phyloP scores from a whole-genome alignment of 495 filamentous ascomycete genomes.

The Geopyxis carbonaria region DNA sequence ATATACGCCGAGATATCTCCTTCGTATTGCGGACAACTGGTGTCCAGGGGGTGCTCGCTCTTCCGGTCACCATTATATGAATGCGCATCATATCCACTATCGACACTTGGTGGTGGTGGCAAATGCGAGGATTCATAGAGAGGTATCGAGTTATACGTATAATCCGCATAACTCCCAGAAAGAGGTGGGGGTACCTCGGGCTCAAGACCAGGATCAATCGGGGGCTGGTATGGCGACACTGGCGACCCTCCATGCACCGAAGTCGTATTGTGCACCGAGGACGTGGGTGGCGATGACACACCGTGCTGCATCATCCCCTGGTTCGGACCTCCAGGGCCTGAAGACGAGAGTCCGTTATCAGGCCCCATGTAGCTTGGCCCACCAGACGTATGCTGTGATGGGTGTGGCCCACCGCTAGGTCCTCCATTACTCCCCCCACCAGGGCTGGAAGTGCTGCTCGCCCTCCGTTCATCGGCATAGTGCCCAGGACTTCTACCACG shows the following conservation, averaged over 20 bases:
- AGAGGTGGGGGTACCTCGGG: constrained; percentile 19
- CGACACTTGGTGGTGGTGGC: constrained; percentile 17
- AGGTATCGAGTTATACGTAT: constrained; percentile 24
- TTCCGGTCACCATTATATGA: constrained; percentile 23
- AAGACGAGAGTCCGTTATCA: constrained; percentile 17
- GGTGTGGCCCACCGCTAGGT: constrained; percentile 31
- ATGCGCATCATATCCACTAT: constrained; percentile 21
- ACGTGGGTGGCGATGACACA: constrained; percentile 1
- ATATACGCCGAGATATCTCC: constrained; percentile 24
- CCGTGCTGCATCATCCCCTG: constrained; percentile 6
- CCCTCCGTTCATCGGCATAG: constrained; percentile 68
- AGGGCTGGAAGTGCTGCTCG: constrained; percentile 47
- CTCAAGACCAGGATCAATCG: constrained; percentile 21
- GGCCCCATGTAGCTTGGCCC: constrained; percentile 20
- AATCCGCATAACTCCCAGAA: constrained; percentile 17
- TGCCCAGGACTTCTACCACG: constrained; percentile 85
- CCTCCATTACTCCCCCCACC: constrained; percentile 47
- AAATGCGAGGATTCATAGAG: constrained; percentile 22
- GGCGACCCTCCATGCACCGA: constrained; percentile 22
- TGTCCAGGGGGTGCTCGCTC: constrained; percentile 24
- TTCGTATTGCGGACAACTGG: constrained; percentile 21
- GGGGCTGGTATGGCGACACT: constrained; percentile 21
- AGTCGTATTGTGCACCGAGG: constrained; percentile 4
- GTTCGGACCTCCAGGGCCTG: constrained; percentile 16
- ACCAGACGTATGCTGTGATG: constrained; percentile 18